Evolutionary conservation across 768 basidiomycete species (phyloP).

Genomic region (Lepiota brunneoincarnata): DNA sequence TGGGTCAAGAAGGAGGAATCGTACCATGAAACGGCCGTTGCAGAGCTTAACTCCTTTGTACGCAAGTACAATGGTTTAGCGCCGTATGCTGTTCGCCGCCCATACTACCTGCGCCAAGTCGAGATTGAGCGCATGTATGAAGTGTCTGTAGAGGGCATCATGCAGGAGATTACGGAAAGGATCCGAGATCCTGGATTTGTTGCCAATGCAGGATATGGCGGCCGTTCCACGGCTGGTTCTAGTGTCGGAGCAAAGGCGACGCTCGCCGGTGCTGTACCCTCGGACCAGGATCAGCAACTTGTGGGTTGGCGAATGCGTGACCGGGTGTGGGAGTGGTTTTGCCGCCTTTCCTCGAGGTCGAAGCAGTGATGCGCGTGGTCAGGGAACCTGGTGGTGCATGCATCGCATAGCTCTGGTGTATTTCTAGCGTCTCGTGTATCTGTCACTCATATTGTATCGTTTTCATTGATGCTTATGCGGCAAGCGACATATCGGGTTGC

Average conservation of each 20-base stretch:
- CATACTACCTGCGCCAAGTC: conserved; percentile 43
- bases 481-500: too few species aligned
- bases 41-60: conserved; percentile 71
- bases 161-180: conserved; percentile 24
- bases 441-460: neutral
- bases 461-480: neutral
- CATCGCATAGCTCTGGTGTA: conserved; percentile 12
- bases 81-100: conserved; percentile 71
- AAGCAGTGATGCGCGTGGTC: neutral
- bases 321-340: conserved; percentile 26
- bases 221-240: conserved; percentile 12
- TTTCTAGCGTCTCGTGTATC: conserved; percentile 1
- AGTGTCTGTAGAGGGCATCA: conserved; percentile 51
- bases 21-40: conserved; percentile 68
- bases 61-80: conserved; percentile 80
- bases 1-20: conserved; percentile 69
- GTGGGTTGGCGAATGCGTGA: conserved; percentile 20
- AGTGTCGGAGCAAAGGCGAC: neutral
- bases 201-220: conserved; percentile 6
- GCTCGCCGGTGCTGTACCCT: neutral
- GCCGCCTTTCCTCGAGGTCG: conserved; percentile 13
- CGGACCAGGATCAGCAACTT: neutral
- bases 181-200: conserved; percentile 27
- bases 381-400: neutral
- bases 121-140: conserved; percentile 59